Evolutionary conservation across 768 basidiomycete genomes (phyloP).

Genomic region (Calocera cornea): DNA sequence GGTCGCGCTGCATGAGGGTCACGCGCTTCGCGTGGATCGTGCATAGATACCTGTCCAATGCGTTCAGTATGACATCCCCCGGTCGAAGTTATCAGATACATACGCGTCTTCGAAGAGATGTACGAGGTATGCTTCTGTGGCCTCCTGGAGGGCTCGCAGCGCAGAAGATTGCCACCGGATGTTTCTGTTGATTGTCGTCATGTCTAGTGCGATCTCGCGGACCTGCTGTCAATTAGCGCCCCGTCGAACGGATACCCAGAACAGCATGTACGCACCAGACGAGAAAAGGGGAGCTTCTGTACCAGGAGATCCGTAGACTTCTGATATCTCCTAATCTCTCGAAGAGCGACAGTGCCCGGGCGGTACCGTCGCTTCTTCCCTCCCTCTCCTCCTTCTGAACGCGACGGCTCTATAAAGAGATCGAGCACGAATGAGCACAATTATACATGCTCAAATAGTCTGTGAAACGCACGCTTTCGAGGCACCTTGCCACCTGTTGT

Average conservation of each 20-base stretch:
- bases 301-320: constrained; percentile 82
- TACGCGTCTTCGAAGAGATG: constrained; percentile 98
- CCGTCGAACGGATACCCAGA: background rate
- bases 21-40: constrained; percentile 97
- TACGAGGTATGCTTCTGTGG: constrained; percentile 86
- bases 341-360: constrained; percentile 78
- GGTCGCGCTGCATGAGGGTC: constrained; percentile 94
- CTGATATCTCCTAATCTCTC: constrained; percentile 90
- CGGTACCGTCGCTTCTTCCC: constrained; percentile 53
- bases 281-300: constrained; percentile 80
- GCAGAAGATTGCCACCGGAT: constrained; percentile 95
- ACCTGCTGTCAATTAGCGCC: constrained; percentile 40
- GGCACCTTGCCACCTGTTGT: background rate
- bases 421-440: background rate
- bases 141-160: constrained; percentile 86
- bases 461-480: background rate
- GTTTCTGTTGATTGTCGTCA: constrained; percentile 64
- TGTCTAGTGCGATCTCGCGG: constrained; percentile 83
- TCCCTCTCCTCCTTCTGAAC: background rate
- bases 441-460: background rate
- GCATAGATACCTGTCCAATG: constrained; percentile 62
- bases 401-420: background rate
- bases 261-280: constrained; percentile 48
- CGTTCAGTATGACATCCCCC: background rate
- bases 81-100: constrained; percentile 28